A percentile compares a stretch with the other conserved stretches of the same genome.
Evolutionary conservation across 495 filamentous ascomycete genomes (phyloP).

Genomic region (Endocarpon pusillum): DNA sequence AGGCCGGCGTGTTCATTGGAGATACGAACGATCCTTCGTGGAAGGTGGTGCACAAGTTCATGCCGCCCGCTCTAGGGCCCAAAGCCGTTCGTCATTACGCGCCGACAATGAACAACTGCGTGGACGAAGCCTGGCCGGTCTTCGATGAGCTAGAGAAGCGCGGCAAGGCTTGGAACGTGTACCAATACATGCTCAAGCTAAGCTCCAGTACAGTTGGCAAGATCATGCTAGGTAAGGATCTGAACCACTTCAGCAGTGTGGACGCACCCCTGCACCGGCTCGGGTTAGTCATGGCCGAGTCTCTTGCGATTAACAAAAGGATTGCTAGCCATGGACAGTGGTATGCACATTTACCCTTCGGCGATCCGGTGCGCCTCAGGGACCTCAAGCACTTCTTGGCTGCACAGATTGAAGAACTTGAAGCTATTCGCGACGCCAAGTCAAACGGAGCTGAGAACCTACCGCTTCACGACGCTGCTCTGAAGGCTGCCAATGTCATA

Average conservation of each 20-base stretch:
- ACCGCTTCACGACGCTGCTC: constrained; percentile 32
- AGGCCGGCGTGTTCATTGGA: constrained; percentile 32
- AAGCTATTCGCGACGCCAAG: constrained; percentile 20
- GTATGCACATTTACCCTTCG: constrained; percentile 34
- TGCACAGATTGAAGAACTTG: constrained; percentile 15
- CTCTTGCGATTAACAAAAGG: constrained; percentile 34
- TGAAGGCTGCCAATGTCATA: constrained; percentile 29
- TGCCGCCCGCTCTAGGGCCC: constrained; percentile 34
- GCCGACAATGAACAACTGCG: constrained; percentile 32
- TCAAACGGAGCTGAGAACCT: constrained; percentile 22
- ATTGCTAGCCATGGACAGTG: constrained; percentile 29
- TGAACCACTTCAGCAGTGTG: constrained; percentile 29
- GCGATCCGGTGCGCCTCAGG: constrained; percentile 25
- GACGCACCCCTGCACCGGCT: constrained; percentile 27
- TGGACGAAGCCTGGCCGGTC: constrained; percentile 26
- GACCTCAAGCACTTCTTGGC: constrained; percentile 5
- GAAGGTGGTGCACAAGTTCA: constrained; percentile 34
- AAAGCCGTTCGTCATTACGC: constrained; percentile 39
- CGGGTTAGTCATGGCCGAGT: constrained; percentile 22
- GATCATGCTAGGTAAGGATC: constrained; percentile 31
- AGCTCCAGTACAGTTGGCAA: constrained; percentile 34
- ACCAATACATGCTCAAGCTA: constrained; percentile 43
- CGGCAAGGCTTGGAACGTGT: constrained; percentile 37
- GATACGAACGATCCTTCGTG: constrained; percentile 33
- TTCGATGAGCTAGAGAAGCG: constrained; percentile 34